These are phyloP conservation scores for Ceratobasidium theobromae DNA, from an alignment of 1,284 basidiomycete genomes.

Conservation along the genomic window DNA sequence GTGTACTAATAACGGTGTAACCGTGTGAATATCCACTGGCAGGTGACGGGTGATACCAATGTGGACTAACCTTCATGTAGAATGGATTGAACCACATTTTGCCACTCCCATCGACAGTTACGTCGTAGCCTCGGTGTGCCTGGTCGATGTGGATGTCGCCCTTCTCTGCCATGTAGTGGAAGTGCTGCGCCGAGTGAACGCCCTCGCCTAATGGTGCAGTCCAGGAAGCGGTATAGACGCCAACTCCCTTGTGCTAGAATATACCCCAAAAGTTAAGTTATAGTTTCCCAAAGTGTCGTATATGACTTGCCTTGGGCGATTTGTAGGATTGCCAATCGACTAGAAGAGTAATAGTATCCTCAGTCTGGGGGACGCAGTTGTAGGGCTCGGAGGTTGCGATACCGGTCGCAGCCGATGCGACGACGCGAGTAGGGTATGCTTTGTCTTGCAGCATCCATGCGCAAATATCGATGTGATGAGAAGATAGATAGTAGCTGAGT, in stretches of 20 bases:
- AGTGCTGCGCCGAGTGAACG: conserved; percentile 83
- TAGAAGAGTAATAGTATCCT: conserved; percentile 92
- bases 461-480: conserved; percentile 76
- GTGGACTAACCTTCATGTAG: conserved; percentile 49
- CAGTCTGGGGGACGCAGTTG: conserved; percentile 80
- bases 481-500: conserved; percentile 86
- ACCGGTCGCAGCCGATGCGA: conserved; percentile 83
- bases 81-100: conserved; percentile 87
- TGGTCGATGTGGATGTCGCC: conserved; percentile 92
- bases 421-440: conserved; percentile 52
- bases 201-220: conserved; percentile 64
- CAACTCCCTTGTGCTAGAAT: conserved; percentile 56
- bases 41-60: background rate
- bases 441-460: conserved; percentile 51
- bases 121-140: conserved; percentile 88
- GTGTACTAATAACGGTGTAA: conserved; percentile 92
- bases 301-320: conserved; percentile 59
- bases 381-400: conserved; percentile 86
- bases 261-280: background rate
- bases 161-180: conserved; percentile 94
- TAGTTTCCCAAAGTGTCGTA: conserved; percentile 35
- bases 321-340: conserved; percentile 86
- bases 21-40: background rate
- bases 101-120: conserved; percentile 79
- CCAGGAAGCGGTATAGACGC: conserved; percentile 90